phyloP scores from a whole-genome alignment of 495 filamentous ascomycete genomes.

The Penicillium samsonianum region DNA sequence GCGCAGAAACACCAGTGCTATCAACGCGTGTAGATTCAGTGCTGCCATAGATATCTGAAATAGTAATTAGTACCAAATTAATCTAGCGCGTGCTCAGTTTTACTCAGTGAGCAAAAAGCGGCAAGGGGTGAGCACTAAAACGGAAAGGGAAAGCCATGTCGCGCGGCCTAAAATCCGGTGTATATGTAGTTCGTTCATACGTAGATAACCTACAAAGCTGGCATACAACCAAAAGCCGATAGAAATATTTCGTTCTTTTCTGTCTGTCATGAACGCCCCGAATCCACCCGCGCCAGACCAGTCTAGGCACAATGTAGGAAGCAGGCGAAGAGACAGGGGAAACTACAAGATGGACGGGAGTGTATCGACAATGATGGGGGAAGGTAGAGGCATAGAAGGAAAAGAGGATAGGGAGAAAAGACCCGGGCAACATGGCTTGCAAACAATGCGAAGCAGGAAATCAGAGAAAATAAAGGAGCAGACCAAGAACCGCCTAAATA shows the following conservation, averaged over 20 bases:
- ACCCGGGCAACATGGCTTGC: conserved; percentile 24
- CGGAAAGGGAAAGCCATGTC: conserved; percentile 3
- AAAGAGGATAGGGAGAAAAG: conserved; percentile 11
- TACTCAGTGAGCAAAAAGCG: conserved; percentile 8
- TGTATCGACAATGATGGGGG: conserved; percentile 26
- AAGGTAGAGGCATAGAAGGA: conserved; percentile 4
- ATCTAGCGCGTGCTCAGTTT: background rate
- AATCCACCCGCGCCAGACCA: conserved; percentile 30
- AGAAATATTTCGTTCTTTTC: conserved; percentile 29
- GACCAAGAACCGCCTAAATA: conserved; percentile 28
- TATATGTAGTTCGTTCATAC: background rate
- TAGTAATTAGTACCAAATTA: too few species aligned
- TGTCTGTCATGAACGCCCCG: conserved; percentile 26
- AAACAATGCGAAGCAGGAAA: conserved; percentile 26
- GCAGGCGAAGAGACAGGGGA: conserved; percentile 22
- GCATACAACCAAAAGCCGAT: conserved; percentile 6
- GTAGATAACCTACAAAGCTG: background rate
- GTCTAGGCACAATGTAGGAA: conserved; percentile 32
- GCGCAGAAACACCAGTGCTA: conserved; percentile 32
- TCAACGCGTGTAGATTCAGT: conserved; percentile 35
- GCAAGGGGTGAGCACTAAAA: conserved; percentile 6
- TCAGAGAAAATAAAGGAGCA: conserved; percentile 18
- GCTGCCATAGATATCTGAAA: conserved; percentile 36
- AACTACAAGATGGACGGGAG: conserved; percentile 22
- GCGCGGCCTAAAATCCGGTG: conserved; percentile 5